Conservation (phyloP, 78 protist species). For the Dictyostelium capitatum region DNA sequence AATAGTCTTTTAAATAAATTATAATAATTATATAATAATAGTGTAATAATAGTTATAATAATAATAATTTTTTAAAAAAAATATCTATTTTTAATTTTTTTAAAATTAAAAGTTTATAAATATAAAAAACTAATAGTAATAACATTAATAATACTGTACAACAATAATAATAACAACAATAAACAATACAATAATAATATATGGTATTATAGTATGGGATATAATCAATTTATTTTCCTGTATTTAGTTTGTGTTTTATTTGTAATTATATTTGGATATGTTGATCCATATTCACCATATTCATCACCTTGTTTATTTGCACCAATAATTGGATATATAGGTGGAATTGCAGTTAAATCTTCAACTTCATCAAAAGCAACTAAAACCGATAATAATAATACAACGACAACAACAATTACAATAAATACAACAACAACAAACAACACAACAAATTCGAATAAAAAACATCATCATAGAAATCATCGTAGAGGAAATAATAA, state of each 20-base stretch:
- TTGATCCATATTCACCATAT: constrained; percentile 14
- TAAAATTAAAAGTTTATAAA: background rate
- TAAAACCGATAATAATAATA: background rate
- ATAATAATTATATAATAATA: too few species aligned
- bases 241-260: background rate
- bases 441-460: background rate
- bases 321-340: constrained; percentile 72
- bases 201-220: background rate
- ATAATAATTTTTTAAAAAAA: background rate
- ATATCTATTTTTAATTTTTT: background rate
- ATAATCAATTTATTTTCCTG: background rate
- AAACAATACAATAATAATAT: background rate
- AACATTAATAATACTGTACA: background rate
- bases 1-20: too few species aligned
- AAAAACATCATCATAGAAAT: background rate
- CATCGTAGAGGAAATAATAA: too few species aligned
- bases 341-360: constrained; percentile 46
- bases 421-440: background rate
- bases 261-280: constrained; percentile 1
- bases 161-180: background rate
- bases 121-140: background rate
- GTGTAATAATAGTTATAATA: background rate
- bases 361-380: background rate
- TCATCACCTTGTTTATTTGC: constrained; percentile 25
- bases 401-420: background rate